Percentiles rank a stretch among this genome's conserved stretches.
phyloP scores from a whole-genome alignment of 2,329 filamentous ascomycete genomes.

The Teratosphaeriaceae sp. region DNA sequence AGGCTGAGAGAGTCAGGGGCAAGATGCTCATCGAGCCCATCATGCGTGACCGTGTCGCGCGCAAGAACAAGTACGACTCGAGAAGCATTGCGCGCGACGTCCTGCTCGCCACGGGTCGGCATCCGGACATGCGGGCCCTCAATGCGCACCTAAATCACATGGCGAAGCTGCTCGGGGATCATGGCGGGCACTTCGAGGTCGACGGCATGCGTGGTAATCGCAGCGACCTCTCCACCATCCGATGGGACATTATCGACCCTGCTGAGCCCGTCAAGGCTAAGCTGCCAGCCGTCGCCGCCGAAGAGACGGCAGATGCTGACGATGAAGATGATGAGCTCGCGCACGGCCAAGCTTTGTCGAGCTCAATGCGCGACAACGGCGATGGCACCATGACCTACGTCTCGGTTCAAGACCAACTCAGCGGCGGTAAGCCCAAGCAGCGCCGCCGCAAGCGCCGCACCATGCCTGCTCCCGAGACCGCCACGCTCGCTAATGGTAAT shows the following conservation, averaged over 20 bases:
- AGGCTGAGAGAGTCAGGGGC: constrained; percentile 26
- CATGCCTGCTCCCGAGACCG: neutral
- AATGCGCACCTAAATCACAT: constrained; percentile 49
- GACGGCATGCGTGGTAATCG: constrained; percentile 25
- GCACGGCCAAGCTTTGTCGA: neutral
- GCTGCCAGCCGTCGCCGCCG: neutral
- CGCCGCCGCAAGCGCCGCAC: constrained; percentile 20
- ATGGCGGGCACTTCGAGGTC: constrained; percentile 34
- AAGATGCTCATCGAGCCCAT: constrained; percentile 39
- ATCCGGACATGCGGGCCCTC: constrained; percentile 52
- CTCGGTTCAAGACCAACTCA: constrained; percentile 1
- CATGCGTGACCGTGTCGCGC: constrained; percentile 39
- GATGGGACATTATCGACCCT: constrained; percentile 57
- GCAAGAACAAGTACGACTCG: constrained; percentile 51
- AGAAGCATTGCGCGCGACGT: constrained; percentile 59
- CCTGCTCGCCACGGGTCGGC: constrained; percentile 54
- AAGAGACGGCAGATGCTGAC: constrained; percentile 6
- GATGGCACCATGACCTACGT: constrained; percentile 11
- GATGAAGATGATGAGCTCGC: constrained; percentile 9
- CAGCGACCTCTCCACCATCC: constrained; percentile 50
- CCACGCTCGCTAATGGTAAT: neutral
- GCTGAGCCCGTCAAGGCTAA: constrained; percentile 34
- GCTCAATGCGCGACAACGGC: constrained; percentile 3
- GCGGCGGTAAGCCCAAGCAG: constrained; percentile 19
- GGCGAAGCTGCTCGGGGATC: constrained; percentile 35